Conservation (phyloP, 202 grass and related monocot genomes). For the Panicum hallii region DNA sequence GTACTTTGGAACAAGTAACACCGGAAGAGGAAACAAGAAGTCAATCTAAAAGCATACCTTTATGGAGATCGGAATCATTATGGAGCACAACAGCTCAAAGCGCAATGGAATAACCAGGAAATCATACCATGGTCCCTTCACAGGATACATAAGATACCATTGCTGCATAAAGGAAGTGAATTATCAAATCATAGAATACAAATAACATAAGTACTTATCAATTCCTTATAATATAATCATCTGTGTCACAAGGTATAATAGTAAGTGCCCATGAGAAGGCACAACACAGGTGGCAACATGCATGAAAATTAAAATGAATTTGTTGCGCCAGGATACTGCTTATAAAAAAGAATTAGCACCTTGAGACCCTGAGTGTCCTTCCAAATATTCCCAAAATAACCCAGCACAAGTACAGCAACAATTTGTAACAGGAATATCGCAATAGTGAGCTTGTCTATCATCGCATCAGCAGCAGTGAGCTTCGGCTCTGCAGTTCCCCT, state of each 20-base stretch:
- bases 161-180: slow-evolving; percentile 51
- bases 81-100: slow-evolving; percentile 94
- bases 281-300: slow-evolving; percentile 9
- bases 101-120: slow-evolving; percentile 84
- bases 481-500: slow-evolving; percentile 78
- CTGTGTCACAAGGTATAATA: neutral
- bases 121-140: slow-evolving; percentile 76
- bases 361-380: slow-evolving; percentile 69
- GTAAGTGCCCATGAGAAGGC: slow-evolving; percentile 1
- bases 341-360: slow-evolving; percentile 53
- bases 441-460: slow-evolving; percentile 90
- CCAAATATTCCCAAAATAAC: slow-evolving; percentile 85
- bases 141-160: slow-evolving; percentile 90
- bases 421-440: slow-evolving; percentile 93
- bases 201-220: slow-evolving; percentile 21
- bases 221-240: slow-evolving; percentile 19
- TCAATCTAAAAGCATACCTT: slow-evolving; percentile 68
- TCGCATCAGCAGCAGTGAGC: slow-evolving; percentile 82
- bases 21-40: slow-evolving; percentile 20
- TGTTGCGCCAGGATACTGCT: slow-evolving; percentile 1
- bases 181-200: slow-evolving; percentile 43
- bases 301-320: slow-evolving; percentile 22
- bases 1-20: slow-evolving; percentile 33
- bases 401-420: slow-evolving; percentile 66
- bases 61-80: slow-evolving; percentile 99